phyloP scores from a whole-genome alignment of 805 yeast genomes.

The Tetrapisispora nanseiensis region DNA sequence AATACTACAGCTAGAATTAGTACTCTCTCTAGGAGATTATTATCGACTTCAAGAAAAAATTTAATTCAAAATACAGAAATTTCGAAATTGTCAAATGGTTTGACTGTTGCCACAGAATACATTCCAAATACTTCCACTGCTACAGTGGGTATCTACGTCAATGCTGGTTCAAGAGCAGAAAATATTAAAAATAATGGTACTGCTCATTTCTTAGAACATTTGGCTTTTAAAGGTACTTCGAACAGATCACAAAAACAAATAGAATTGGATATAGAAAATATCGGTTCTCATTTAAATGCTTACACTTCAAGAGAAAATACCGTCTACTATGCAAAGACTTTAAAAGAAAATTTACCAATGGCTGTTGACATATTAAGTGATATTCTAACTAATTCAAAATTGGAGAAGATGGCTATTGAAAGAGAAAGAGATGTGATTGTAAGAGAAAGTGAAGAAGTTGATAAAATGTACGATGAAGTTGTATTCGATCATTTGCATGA shows the following conservation, averaged over 20 bases:
- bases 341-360: conserved; percentile 68
- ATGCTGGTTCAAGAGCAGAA: conserved; percentile 97
- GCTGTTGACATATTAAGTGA: conserved; percentile 85
- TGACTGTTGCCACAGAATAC: conserved; percentile 85
- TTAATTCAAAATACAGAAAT: conserved; percentile 44
- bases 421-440: conserved; percentile 93
- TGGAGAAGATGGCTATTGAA: conserved; percentile 79
- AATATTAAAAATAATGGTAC: conserved; percentile 78
- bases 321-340: conserved; percentile 87
- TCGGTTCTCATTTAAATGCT: conserved; percentile 97
- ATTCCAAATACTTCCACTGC: conserved; percentile 88
- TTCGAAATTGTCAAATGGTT: conserved; percentile 76
- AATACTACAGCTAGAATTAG: not conserved
- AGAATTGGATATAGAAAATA: conserved; percentile 89
- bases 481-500: conserved; percentile 95
- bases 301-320: conserved; percentile 97
- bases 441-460: conserved; percentile 95
- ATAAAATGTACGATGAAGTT: conserved; percentile 96
- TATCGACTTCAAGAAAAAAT: not conserved
- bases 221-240: conserved; percentile 91
- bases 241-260: conserved; percentile 69
- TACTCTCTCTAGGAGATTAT: not conserved
- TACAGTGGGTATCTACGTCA: conserved; percentile 97
- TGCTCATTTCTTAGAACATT: conserved; percentile 93
- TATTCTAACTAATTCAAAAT: conserved; percentile 73